Conservation (phyloP, 2,329 filamentous ascomycete species). For the Epichloe typhina region DNA sequence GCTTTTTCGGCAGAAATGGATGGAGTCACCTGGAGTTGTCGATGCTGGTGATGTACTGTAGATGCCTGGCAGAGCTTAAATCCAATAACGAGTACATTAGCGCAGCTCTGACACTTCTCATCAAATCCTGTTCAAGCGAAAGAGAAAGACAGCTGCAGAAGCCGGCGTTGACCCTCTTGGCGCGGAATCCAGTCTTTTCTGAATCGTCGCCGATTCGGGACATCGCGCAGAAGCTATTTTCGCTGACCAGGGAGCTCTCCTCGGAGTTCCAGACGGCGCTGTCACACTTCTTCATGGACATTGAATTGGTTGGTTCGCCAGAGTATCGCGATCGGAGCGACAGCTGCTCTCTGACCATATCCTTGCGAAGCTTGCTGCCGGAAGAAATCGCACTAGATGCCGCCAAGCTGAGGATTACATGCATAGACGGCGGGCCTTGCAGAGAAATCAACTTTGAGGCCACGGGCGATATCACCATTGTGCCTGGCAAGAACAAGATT, state of each 20-base stretch:
- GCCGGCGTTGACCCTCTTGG: slow-evolving; percentile 11
- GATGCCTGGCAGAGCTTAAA: slow-evolving; percentile 65
- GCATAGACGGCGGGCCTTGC: slow-evolving; percentile 37
- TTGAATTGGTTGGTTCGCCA: slow-evolving; percentile 56
- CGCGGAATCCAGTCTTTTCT: slow-evolving; percentile 7
- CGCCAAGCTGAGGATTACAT: slow-evolving; percentile 50
- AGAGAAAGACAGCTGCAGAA: slow-evolving; percentile 31
- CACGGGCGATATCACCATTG: slow-evolving; percentile 17
- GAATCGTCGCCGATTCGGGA: slow-evolving; percentile 30
- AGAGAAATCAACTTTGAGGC: slow-evolving; percentile 40
- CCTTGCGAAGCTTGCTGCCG: slow-evolving; percentile 57
- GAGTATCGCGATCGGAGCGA: slow-evolving; percentile 59
- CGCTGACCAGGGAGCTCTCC: slow-evolving; percentile 29
- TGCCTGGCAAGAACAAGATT: slow-evolving; percentile 35
- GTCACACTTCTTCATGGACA: slow-evolving; percentile 57
- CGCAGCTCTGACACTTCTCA: slow-evolving; percentile 60
- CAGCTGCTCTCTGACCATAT: slow-evolving; percentile 58
- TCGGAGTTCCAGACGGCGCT: slow-evolving; percentile 56
- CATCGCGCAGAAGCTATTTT: slow-evolving; percentile 33
- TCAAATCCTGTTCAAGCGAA: slow-evolving; percentile 48
- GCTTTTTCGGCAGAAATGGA: slow-evolving; percentile 62
- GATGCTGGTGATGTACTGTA: slow-evolving; percentile 75
- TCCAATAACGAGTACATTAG: slow-evolving; percentile 68
- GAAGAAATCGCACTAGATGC: slow-evolving; percentile 55
- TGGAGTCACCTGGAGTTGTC: slow-evolving; percentile 73